Conservation (phyloP, 768 basidiomycete genomes). For the Amanita polypyramis region DNA sequence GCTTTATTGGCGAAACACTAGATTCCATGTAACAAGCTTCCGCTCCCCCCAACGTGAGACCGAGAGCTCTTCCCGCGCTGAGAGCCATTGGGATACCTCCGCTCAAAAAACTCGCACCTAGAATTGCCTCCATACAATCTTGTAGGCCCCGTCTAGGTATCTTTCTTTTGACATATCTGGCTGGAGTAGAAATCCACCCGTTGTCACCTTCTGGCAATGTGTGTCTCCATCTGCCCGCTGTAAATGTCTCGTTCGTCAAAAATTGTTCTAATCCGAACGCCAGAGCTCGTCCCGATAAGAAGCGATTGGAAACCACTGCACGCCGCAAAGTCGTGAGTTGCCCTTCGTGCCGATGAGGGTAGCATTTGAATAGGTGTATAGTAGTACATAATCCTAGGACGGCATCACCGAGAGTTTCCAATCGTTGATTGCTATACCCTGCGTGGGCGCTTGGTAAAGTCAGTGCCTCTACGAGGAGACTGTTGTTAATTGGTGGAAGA, state of each 20-base stretch:
- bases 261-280: constrained; percentile 52
- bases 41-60: constrained; percentile 63
- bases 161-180: constrained; percentile 29
- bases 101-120: constrained; percentile 66
- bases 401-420: constrained; percentile 83
- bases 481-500: constrained; percentile 48
- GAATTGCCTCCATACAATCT: constrained; percentile 80
- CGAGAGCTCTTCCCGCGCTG: constrained; percentile 49
- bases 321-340: constrained; percentile 61
- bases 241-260: constrained; percentile 48
- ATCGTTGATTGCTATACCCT: constrained; percentile 70
- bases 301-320: constrained; percentile 59
- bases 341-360: constrained; percentile 73
- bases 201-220: constrained; percentile 25
- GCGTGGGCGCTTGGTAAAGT: constrained; percentile 58
- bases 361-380: constrained; percentile 68
- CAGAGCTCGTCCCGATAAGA: constrained; percentile 56
- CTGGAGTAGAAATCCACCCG: constrained; percentile 5
- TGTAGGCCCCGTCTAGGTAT: constrained; percentile 66
- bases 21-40: constrained; percentile 61
- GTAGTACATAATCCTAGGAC: constrained; percentile 71
- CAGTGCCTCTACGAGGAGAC: constrained; percentile 60
- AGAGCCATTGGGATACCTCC: constrained; percentile 69
- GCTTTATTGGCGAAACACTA: constrained; percentile 8
- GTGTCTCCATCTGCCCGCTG: constrained; percentile 50